These are phyloP conservation scores for Yarrowia sp. DNA, from an alignment of 805 yeast species.

Conservation along the genomic window DNA sequence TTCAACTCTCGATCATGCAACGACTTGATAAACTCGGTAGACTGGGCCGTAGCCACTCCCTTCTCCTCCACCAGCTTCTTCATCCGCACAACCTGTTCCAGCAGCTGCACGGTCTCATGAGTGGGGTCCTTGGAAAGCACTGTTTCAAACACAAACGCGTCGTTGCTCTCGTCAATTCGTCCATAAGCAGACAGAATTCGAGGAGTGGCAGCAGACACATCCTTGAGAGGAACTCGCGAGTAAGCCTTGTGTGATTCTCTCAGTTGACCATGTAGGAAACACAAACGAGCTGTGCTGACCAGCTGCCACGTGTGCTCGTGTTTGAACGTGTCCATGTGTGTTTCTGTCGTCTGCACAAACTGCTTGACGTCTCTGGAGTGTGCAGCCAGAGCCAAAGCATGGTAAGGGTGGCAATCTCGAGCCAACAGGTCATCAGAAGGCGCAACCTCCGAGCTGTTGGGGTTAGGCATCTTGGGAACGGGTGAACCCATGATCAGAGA, in stretches of 20 bases:
- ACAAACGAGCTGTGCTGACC: neutral
- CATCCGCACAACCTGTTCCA: conserved; percentile 8
- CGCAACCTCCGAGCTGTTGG: neutral
- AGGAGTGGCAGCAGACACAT: conserved; percentile 7
- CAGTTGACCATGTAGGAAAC: conserved; percentile 12
- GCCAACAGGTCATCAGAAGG: conserved; percentile 7
- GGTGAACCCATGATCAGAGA: conserved; percentile 3
- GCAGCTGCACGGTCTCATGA: neutral
- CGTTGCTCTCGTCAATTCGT: conserved; percentile 13
- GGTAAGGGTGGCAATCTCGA: conserved; percentile 20
- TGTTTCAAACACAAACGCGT: conserved; percentile 21
- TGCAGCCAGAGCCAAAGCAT: conserved; percentile 4
- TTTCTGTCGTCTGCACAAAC: neutral
- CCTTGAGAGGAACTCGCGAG: conserved; percentile 18
- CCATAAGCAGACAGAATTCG: conserved; percentile 1
- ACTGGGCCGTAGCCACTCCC: neutral
- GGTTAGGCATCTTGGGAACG: neutral
- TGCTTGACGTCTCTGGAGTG: neutral
- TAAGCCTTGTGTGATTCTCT: conserved; percentile 14
- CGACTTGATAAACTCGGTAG: neutral
- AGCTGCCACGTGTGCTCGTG: neutral
- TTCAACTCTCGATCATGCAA: neutral
- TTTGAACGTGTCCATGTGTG: neutral
- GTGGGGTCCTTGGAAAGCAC: conserved; percentile 6
- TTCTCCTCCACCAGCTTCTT: conserved; percentile 6